A percentile compares a stretch with the other conserved stretches of the same genome.
These are phyloP conservation scores for Oxyria digyna DNA, from an alignment of 148 eudicot species.

Conservation along the genomic window DNA sequence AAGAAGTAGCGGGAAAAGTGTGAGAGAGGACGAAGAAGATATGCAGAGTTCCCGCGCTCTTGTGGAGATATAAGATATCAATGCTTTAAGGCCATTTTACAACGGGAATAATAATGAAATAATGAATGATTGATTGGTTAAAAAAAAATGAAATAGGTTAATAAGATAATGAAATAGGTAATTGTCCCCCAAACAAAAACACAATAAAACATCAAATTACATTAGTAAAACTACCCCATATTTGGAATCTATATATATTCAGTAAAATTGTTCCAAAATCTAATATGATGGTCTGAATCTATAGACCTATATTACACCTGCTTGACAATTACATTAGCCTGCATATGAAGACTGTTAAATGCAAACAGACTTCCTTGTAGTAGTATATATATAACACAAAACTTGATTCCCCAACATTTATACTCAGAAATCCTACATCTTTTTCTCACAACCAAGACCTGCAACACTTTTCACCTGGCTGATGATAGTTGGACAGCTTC, in stretches of 20 bases:
- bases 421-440: background rate
- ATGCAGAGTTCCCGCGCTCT: constrained; percentile 2
- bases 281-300: background rate
- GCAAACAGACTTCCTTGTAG: background rate
- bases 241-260: background rate
- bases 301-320: background rate
- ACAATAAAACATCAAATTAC: no score
- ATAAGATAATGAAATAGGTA: no score
- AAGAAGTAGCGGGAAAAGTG: constrained; percentile 2
- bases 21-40: background rate
- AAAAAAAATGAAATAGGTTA: no score
- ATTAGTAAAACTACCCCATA: no score
- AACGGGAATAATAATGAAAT: no score
- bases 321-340: background rate
- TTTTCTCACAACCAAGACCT: no score
- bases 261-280: background rate
- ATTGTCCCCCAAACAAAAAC: no score
- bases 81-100: no score
- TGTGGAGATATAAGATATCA: background rate
- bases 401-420: background rate
- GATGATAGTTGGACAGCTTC: constrained; percentile 80
- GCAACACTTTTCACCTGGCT: constrained; percentile 37
- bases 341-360: background rate
- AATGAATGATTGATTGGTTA: no score
- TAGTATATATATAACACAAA: background rate